Base-by-base conservation (phyloP, 352 stramenopile species). In the Poterioochromonas sp. region DNA sequence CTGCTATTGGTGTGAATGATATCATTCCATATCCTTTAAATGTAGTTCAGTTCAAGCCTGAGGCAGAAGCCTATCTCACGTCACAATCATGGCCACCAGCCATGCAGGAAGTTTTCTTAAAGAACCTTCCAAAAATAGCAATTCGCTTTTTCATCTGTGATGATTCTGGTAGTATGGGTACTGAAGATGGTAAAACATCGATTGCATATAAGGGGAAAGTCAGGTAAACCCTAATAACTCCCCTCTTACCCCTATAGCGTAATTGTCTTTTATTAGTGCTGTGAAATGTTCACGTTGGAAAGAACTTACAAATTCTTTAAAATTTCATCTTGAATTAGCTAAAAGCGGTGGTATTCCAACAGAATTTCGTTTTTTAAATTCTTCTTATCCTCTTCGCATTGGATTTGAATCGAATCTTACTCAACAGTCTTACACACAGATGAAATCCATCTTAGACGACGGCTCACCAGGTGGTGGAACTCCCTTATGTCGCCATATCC, bases 401-500 rank as follows among this genome's bases (percentile, higher is more conserved):
- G 65, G 65, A 40, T 2, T 15, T 58, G 41, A 40, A 20, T 54
- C 5, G 34, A 37, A 54, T 32, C 8, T 5, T n/a, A 32, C 2
- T 71, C 11, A 71, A 32, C 11, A 29, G 5, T 5, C 5, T 12
- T 35, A 39, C 54, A 32, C 12, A 15, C 34, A 11, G 5, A 5
- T 65, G 8, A 65, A 32, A 39, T 32, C 54, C n/a, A 22, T 22
- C n/a, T 39, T 65, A 12, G 34, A 51, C 43, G 5, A 22, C 26
- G 54, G 26, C n/a, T 32, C 54, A 35, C 54, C 15, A 43, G 34
- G 58, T 20, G 62, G 62, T 22, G 12, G 3, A 0, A 80, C 76
- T 47, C 76, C 76, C 0, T 44, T 80, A 0, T 80, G 76, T 76
- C 18, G 34, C 3, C 51, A 54, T n/a, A 77, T 80, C 35, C 3